Conservation (phyloP, 257 asterid species). For the Capsicum rhomboideum region DNA sequence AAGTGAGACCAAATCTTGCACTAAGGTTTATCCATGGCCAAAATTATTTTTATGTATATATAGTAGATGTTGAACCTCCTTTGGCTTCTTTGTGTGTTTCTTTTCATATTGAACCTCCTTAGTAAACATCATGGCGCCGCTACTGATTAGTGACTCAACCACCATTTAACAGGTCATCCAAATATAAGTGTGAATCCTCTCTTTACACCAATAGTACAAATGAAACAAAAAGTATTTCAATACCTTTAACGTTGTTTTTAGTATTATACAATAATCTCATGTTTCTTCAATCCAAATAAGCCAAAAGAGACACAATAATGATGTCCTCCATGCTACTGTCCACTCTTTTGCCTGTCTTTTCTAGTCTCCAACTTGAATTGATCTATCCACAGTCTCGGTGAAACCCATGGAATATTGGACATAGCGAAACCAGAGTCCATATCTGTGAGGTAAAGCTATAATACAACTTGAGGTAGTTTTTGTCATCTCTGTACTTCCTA, state of each 20-base stretch:
- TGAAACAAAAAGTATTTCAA: background rate
- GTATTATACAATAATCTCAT: background rate
- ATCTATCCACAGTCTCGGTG: background rate
- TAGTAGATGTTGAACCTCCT: no score
- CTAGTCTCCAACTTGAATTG: background rate
- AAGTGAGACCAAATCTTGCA: background rate
- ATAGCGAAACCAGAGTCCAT: background rate
- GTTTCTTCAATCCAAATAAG: background rate
- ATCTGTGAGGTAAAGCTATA: background rate
- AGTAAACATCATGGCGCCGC: no score
- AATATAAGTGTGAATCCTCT: background rate
- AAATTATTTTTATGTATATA: no score
- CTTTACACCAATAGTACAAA: background rate
- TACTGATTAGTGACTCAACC: background rate
- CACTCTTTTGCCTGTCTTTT: background rate
- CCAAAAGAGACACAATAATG: background rate
- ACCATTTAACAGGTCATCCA: background rate
- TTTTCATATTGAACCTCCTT: no score
- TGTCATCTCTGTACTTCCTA: background rate
- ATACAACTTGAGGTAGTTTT: background rate
- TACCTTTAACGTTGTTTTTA: background rate
- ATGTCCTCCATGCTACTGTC: background rate
- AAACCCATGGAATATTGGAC: background rate
- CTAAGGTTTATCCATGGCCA: background rate
- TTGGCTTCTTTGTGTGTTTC: no score